Evolutionary conservation across 306 rosid genomes (phyloP).

Genomic region (Calophaca sinica): DNA sequence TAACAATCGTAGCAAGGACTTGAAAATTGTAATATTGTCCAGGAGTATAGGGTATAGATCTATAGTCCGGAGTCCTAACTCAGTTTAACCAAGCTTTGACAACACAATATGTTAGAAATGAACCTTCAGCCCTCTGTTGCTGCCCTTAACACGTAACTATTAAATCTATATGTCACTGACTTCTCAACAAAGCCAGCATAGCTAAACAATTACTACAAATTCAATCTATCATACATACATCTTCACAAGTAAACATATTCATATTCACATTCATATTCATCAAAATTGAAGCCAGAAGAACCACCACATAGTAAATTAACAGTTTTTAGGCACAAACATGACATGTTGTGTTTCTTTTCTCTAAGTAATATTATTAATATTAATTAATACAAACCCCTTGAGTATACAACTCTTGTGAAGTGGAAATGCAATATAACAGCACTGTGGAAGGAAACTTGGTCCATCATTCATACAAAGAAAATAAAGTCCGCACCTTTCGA

Average conservation of each 20-base stretch:
- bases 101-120: slow-evolving; percentile 24
- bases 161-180: slow-evolving; percentile 12
- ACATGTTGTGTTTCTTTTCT: slow-evolving; percentile 14
- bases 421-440: slow-evolving; percentile 28
- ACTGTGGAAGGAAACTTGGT: slow-evolving; percentile 2
- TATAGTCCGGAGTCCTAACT: slow-evolving; percentile 24
- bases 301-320: slow-evolving; percentile 19
- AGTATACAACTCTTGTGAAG: slow-evolving; percentile 34
- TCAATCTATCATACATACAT: neutral
- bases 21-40: slow-evolving; percentile 1
- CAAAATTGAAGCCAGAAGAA: slow-evolving; percentile 34
- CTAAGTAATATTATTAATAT: slow-evolving; percentile 6
- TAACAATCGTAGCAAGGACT: slow-evolving; percentile 40
- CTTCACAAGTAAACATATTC: neutral
- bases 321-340: slow-evolving; percentile 14
- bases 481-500: slow-evolving; percentile 73
- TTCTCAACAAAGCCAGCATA: slow-evolving; percentile 23
- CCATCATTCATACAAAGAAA: slow-evolving; percentile 36
- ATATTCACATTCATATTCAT: slow-evolving; percentile 7
- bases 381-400: slow-evolving; percentile 34
- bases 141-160: slow-evolving; percentile 29
- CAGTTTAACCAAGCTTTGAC: slow-evolving; percentile 30
- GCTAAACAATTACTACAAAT: neutral
- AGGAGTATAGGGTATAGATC: neutral
- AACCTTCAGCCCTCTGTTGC: slow-evolving; percentile 23